Evolutionary conservation across 1,284 basidiomycete genomes (phyloP), one percentile per base, ranked within the genome.

Genomic region (Tilletia walkeri): DNA sequence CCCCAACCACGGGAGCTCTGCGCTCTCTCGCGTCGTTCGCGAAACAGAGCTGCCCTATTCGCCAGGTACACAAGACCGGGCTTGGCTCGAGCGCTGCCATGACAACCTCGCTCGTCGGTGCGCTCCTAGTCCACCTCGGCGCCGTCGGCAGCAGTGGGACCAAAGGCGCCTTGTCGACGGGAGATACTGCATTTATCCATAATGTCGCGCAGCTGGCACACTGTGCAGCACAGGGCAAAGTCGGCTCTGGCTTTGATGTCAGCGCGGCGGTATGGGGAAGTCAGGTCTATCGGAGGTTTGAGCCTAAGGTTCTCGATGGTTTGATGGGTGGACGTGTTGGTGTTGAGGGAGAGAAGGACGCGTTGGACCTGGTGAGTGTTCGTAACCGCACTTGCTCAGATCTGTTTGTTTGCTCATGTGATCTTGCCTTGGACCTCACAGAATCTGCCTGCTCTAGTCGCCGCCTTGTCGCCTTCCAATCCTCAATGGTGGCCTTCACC

Each of bases 221-320:
- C 84, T 98, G 95, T 79, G 87, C 94, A 38, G 96, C 96, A 0
- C 96, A 99, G 85, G 96, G 96, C 59, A 99, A 99, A 84, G 90
- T 99, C 16, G 96, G 96, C 48, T 93, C 91, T 76, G 96, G 96
- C 0, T 99, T 99, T 84, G 96, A 99, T 82, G 92, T 99, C 65
- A 90, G 93, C 30, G 89, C 93, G 0, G 95, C 95, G 0, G 91
- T 94, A 3, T 99, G 92, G 85, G 96, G 96, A 7, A 95, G 93
- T 80, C 95, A 99, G 77, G 82, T 94, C 3, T 99, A 98, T 85
- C 91, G 89, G 50, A 89, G 95, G 63, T 99, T 99, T 84, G 89
- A 91, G 74, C 92, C 93, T 0, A 69, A 66, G 2, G 75, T 78
- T 34, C 65, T 83, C 39, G 72, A 80, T 59, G 41, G 67, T 0